These are phyloP conservation scores for Trichosporon sp. DNA, from an alignment of 1,284 basidiomycete genomes.

Conservation along the genomic window DNA sequence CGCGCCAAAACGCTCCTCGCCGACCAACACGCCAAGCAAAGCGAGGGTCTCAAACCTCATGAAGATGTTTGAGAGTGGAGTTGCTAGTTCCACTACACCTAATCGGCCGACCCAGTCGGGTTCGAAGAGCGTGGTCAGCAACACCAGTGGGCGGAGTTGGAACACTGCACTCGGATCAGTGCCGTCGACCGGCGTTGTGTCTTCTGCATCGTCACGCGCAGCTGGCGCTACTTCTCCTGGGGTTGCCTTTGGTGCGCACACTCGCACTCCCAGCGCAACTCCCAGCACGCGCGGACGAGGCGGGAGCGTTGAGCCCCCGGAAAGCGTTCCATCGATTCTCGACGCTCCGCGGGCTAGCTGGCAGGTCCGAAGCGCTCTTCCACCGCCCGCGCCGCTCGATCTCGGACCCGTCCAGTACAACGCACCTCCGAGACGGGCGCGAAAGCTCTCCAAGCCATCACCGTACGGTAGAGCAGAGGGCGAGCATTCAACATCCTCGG, in stretches of 20 bases:
- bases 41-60: slow-evolving; percentile 25
- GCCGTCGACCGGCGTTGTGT: background rate
- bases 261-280: background rate
- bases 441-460: background rate
- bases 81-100: background rate
- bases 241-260: background rate
- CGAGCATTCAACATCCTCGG: background rate
- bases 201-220: background rate
- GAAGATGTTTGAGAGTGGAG: slow-evolving; percentile 32
- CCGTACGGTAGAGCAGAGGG: background rate
- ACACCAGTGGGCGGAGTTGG: background rate
- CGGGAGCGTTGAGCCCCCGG: background rate
- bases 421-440: background rate
- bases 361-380: background rate
- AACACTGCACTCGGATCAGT: background rate
- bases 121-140: background rate
- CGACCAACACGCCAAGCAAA: background rate
- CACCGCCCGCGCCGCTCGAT: background rate
- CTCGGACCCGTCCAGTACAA: background rate
- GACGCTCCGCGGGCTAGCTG: background rate
- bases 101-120: background rate
- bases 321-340: background rate
- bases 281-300: background rate
- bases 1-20: background rate
- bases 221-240: background rate